Percentiles rank a stretch among this genome's conserved stretches.
These are phyloP conservation scores for Talaromyces islandicus DNA, from an alignment of 2,329 filamentous ascomycete genomes.

Conservation along the genomic window DNA sequence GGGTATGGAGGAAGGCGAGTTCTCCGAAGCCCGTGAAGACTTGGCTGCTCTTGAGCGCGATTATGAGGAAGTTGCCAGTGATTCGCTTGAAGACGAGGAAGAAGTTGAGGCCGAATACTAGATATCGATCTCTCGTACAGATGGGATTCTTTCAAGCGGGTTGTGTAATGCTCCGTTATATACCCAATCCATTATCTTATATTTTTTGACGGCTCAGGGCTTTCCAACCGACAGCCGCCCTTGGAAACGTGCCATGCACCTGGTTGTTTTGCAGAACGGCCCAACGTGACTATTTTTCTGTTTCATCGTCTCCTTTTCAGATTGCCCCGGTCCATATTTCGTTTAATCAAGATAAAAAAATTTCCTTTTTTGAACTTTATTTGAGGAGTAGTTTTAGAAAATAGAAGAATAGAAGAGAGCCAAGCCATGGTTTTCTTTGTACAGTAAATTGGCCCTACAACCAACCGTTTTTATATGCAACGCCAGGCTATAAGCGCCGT, in stretches of 20 bases:
- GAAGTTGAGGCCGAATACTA: constrained; percentile 90
- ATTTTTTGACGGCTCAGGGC: not conserved
- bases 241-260: not conserved
- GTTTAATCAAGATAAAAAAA: constrained; percentile 1
- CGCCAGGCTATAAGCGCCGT: too few relatives aligned
- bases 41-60: constrained; percentile 95
- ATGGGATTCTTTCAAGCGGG: constrained; percentile 9
- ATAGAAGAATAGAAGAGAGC: not conserved
- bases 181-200: constrained; percentile 14
- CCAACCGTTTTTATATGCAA: too few relatives aligned
- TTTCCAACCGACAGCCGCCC: not conserved
- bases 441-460: not conserved
- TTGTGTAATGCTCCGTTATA: constrained; percentile 13
- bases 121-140: constrained; percentile 16
- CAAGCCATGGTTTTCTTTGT: not conserved
- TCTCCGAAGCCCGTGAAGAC: constrained; percentile 98
- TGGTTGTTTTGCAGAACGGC: not conserved
- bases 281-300: not conserved
- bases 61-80: constrained; percentile 96
- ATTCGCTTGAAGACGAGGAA: constrained; percentile 84
- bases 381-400: not conserved
- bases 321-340: not conserved
- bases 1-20: constrained; percentile 99
- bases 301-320: constrained; percentile 3
- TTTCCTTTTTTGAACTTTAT: not conserved